These are phyloP conservation scores for Cordyceps fumosorosea DNA, from an alignment of 2,329 filamentous ascomycete genomes.

Conservation along the genomic window DNA sequence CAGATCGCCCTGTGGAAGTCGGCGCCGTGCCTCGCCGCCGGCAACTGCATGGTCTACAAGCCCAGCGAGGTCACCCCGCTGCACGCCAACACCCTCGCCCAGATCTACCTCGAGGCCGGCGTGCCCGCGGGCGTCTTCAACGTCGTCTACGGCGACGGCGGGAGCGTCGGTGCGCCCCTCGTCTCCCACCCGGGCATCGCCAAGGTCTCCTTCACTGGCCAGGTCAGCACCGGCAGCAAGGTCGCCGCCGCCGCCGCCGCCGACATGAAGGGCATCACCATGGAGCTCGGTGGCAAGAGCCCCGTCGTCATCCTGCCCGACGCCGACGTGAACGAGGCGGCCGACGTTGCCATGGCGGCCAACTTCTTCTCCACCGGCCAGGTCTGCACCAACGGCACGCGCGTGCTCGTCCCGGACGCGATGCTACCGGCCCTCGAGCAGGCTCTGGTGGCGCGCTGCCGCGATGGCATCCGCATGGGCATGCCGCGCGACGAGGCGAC, in stretches of 20 bases:
- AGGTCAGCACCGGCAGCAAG: constrained; percentile 75
- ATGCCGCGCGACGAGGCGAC: constrained; percentile 64
- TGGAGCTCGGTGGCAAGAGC: constrained; percentile 87
- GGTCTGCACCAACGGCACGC: constrained; percentile 87
- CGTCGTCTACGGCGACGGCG: constrained; percentile 73
- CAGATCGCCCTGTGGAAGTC: constrained; percentile 90
- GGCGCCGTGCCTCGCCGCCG: constrained; percentile 75
- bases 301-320: constrained; percentile 76
- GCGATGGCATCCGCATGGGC: constrained; percentile 68
- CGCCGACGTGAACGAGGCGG: constrained; percentile 70
- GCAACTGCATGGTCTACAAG: constrained; percentile 89
- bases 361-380: constrained; percentile 91
- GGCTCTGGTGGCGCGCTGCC: constrained; percentile 44
- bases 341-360: constrained; percentile 85
- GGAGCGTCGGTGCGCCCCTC: constrained; percentile 64
- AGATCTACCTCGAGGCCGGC: constrained; percentile 72
- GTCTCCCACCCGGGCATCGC: constrained; percentile 66
- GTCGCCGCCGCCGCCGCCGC: constrained; percentile 70
- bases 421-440: constrained; percentile 65
- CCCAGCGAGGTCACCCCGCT: constrained; percentile 81
- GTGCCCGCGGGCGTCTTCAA: constrained; percentile 81
- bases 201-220: constrained; percentile 86
- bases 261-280: constrained; percentile 84
- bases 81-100: constrained; percentile 69
- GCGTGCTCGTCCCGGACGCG: constrained; percentile 69